These are phyloP conservation scores for Cystofilobasidium macerans DNA, from an alignment of 768 basidiomycete species.

Conservation along the genomic window DNA sequence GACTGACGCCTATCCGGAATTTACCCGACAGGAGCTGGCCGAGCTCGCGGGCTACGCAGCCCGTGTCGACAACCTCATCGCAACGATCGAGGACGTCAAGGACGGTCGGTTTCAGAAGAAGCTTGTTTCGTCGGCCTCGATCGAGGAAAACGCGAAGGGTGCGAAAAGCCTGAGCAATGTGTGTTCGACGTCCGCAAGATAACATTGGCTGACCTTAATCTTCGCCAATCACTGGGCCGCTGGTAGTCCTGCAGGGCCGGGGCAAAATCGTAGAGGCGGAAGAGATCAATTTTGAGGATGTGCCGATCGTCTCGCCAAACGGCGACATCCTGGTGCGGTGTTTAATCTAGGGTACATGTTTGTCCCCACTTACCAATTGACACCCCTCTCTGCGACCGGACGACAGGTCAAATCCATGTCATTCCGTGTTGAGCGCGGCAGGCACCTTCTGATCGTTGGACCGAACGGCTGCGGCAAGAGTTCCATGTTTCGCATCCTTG, in stretches of 20 bases:
- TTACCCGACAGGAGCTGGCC: slow-evolving; percentile 54
- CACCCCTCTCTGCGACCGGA: too few relatives aligned
- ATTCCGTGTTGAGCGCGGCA: slow-evolving; percentile 80
- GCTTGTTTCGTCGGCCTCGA: slow-evolving; percentile 60
- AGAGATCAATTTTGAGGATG: slow-evolving; percentile 81
- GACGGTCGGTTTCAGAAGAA: slow-evolving; percentile 79
- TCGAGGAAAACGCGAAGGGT: slow-evolving; percentile 68
- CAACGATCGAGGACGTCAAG: slow-evolving; percentile 79
- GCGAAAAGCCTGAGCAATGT: too few relatives aligned
- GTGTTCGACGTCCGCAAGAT: neutral
- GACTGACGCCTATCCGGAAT: too few relatives aligned
- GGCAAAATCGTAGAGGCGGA: slow-evolving; percentile 73
- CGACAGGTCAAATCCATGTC: slow-evolving; percentile 59
- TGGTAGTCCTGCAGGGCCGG: slow-evolving; percentile 60
- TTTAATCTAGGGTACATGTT: neutral
- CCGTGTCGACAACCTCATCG: slow-evolving; percentile 74
- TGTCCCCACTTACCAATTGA: neutral
- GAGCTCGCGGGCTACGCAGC: slow-evolving; percentile 94
- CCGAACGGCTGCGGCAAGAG: slow-evolving; percentile 90
- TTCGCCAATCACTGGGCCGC: neutral
- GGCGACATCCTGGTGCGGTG: slow-evolving; percentile 61
- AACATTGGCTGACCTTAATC: neutral
- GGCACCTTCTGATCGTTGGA: slow-evolving; percentile 47
- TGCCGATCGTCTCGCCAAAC: slow-evolving; percentile 92
- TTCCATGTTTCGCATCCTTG: slow-evolving; percentile 86